Base-by-base conservation (phyloP, 129 eudicot genomes). In the Helianthus tuberosus region DNA sequence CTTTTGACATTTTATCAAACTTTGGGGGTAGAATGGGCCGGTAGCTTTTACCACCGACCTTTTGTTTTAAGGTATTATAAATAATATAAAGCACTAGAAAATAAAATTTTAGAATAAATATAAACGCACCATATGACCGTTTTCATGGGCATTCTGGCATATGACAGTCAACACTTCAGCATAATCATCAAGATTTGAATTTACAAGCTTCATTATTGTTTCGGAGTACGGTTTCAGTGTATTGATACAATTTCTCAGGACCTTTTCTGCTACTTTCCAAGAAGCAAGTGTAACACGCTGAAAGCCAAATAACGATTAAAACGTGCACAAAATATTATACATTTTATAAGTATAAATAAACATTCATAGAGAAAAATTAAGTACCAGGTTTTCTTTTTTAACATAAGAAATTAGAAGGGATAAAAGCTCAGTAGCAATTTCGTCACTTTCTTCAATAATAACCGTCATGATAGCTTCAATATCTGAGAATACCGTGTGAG, bases 391-490 rank as follows among this genome's bases (percentile, higher is more conserved):
- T 59, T 66, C 89, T 83, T 77, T 84, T 62, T 36, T 83, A 53
- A 85, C 91, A 84, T 86, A 83, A 47, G 70, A 55, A 15, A 92
- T 58, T 64, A 91, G 89, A 65, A 81, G 77, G 65, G 67, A 79
- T 44, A 91, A 74, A 71, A 91, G 89, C 66, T 89, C 85, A 16
- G 78, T 41, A 43, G 89, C 72, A 49, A 91, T 79, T 35, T 84
- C 89, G 12, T 89, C 97, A 81, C 91, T 91, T 85, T 89, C 96
- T 81, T 83, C 79, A 46, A 91, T 74, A 13, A 84, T 73, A 75
- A 72, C 12, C 3, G 90, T 84, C 97, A 91, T 91, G 58, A 91
- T 86, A 29, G 39, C 58, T 76, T 89, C 89, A 93, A 91, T 89
- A 84, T 84, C 71, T 14, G 64, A 47, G 82, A 89, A 83, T 59